phyloP scores from a whole-genome alignment of 1,139 yeast species.

The Yamadazyma spencermartinsiae region DNA sequence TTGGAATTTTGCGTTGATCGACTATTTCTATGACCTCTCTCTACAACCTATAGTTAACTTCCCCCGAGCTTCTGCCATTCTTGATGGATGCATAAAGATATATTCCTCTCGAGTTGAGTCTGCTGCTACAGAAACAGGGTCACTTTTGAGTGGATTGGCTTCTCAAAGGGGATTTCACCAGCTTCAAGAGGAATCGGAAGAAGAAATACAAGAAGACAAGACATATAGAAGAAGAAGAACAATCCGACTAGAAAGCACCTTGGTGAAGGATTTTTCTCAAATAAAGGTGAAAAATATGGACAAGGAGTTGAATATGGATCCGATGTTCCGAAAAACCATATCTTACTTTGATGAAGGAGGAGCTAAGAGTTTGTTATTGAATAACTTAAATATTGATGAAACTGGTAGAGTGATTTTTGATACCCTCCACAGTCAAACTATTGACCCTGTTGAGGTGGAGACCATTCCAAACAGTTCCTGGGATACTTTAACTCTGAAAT shows the following conservation, averaged over 20 bases:
- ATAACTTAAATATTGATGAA: conserved; percentile 58
- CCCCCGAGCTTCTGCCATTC: conserved; percentile 35
- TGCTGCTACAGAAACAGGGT: conserved; percentile 85
- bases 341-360: conserved; percentile 96
- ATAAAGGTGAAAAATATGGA: conserved; percentile 68
- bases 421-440: background rate
- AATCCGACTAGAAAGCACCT: conserved; percentile 39
- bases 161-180: conserved; percentile 6
- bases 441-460: background rate
- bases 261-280: conserved; percentile 50
- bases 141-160: conserved; percentile 69
- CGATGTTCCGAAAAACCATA: conserved; percentile 79
- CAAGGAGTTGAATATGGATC: conserved; percentile 76
- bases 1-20: conserved; percentile 79
- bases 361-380: conserved; percentile 74
- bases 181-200: conserved; percentile 17
- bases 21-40: conserved; percentile 58
- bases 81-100: conserved; percentile 38
- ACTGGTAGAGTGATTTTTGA: conserved; percentile 61
- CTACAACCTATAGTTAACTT: conserved; percentile 41
- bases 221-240: conserved; percentile 21
- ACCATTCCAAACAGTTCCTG: conserved; percentile 8
- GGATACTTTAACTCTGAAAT: conserved; percentile 15
- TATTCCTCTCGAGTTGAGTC: conserved; percentile 70
- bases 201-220: conserved; percentile 8